Conservation (phyloP, 1,284 basidiomycete species). For the Ceratobasidium sp. region DNA sequence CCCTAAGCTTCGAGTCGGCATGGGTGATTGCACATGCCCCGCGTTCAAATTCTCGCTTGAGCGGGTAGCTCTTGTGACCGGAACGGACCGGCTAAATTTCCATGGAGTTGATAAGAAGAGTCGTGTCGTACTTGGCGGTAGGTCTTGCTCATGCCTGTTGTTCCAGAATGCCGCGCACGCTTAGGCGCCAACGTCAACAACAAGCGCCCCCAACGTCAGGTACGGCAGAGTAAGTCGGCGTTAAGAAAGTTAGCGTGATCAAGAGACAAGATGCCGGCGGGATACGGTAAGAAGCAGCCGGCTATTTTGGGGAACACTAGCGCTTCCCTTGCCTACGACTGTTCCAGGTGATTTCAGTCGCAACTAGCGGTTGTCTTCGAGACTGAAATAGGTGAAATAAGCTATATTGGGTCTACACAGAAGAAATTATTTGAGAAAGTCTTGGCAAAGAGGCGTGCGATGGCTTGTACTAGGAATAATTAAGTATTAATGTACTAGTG, state of each 20-base stretch:
- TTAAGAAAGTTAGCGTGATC: neutral
- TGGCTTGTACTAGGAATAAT: too few relatives aligned
- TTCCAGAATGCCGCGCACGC: neutral
- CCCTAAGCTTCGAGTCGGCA: constrained; percentile 12
- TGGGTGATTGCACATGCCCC: constrained; percentile 16
- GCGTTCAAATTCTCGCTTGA: neutral
- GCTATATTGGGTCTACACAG: too few relatives aligned
- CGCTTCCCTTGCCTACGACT: too few relatives aligned
- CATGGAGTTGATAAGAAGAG: neutral
- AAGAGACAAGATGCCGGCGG: neutral
- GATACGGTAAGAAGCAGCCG: neutral
- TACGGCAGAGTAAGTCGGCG: neutral
- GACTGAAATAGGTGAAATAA: too few relatives aligned
- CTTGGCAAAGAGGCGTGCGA: too few relatives aligned
- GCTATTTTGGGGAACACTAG: constrained; percentile 11
- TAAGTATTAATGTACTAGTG: too few relatives aligned
- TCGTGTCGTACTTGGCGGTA: neutral
- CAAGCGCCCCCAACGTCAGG: neutral
- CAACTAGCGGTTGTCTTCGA: too few relatives aligned
- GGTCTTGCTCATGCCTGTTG: neutral
- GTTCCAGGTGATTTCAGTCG: too few relatives aligned
- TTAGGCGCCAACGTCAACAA: neutral
- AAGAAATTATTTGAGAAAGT: too few relatives aligned
- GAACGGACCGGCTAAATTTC: neutral
- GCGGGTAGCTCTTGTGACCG: neutral